Conservation (phyloP, 148 eudicot species). For the Heliamphora exappendiculata region DNA sequence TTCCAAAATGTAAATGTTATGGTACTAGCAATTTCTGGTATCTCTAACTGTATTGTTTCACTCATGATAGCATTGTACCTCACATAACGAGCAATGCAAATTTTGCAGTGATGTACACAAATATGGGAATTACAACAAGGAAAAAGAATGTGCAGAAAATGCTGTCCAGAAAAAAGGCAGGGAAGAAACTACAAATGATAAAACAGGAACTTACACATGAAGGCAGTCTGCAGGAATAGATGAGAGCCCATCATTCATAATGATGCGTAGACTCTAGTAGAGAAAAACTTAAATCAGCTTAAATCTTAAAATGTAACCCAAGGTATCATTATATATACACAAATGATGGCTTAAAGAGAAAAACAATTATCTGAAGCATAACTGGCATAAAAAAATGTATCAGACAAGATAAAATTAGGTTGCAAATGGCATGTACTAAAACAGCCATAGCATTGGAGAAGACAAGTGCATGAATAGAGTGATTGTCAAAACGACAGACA, state of each 20-base stretch:
- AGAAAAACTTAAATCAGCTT: conserved; percentile 19
- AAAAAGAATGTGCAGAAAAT: neutral
- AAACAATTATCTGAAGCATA: neutral
- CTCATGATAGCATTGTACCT: neutral
- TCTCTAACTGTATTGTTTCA: neutral
- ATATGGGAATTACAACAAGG: neutral
- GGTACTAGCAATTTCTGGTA: neutral
- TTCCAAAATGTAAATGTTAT: neutral
- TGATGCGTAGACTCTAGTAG: conserved; percentile 77
- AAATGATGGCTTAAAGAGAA: neutral
- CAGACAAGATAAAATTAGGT: neutral
- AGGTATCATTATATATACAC: neutral
- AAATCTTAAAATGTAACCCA: neutral
- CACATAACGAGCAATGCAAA: neutral
- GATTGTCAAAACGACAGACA: neutral
- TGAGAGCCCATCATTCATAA: conserved; percentile 93
- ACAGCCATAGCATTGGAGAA: neutral
- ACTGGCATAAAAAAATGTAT: neutral
- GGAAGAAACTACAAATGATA: neutral
- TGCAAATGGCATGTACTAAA: neutral
- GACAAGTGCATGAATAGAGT: neutral
- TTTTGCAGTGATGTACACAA: neutral
- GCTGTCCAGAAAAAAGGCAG: neutral
- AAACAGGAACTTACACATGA: conserved; percentile 56
- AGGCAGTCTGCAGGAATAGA: conserved; percentile 79